phyloP scores from a whole-genome alignment of 345 rosid genomes.

The Conringia planisiliqua region DNA sequence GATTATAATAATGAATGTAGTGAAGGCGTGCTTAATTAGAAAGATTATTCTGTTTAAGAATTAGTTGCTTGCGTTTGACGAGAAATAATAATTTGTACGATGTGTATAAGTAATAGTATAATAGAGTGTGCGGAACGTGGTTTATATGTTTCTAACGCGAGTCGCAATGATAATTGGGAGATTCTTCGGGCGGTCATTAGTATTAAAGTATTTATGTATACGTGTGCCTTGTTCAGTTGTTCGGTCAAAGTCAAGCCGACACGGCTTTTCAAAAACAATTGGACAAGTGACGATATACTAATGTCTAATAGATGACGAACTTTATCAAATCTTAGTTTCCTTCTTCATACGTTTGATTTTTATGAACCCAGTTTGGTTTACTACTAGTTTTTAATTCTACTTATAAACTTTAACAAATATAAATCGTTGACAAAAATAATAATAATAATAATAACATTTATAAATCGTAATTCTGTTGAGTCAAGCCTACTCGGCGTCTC shows the following conservation, averaged over 20 bases:
- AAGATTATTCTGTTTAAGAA: background rate
- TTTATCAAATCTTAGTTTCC: conserved; percentile 3
- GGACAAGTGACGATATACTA: conserved; percentile 8
- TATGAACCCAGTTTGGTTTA: background rate
- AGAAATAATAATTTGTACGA: background rate
- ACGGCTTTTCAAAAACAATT: conserved; percentile 21
- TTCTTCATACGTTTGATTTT: background rate
- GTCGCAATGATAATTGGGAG: background rate
- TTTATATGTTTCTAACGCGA: conserved; percentile 11
- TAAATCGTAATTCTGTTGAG: background rate
- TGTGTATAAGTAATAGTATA: background rate
- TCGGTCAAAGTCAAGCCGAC: conserved; percentile 37
- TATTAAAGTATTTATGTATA: background rate
- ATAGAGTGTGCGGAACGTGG: conserved; percentile 37
- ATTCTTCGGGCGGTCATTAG: background rate
- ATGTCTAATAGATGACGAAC: background rate
- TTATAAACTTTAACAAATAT: background rate
- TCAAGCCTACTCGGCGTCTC: too few species aligned
- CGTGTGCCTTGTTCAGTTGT: conserved; percentile 18
- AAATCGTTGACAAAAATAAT: too few species aligned
- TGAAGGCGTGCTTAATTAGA: background rate
- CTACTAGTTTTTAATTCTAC: background rate
- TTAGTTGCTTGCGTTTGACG: background rate
- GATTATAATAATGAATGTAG: background rate
- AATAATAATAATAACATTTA: too few species aligned